A percentile compares a stretch with the other conserved stretches of the same genome.
Evolutionary conservation across 768 basidiomycete genomes (phyloP).

Genomic region (Cystofilobasidium capitatum): DNA sequence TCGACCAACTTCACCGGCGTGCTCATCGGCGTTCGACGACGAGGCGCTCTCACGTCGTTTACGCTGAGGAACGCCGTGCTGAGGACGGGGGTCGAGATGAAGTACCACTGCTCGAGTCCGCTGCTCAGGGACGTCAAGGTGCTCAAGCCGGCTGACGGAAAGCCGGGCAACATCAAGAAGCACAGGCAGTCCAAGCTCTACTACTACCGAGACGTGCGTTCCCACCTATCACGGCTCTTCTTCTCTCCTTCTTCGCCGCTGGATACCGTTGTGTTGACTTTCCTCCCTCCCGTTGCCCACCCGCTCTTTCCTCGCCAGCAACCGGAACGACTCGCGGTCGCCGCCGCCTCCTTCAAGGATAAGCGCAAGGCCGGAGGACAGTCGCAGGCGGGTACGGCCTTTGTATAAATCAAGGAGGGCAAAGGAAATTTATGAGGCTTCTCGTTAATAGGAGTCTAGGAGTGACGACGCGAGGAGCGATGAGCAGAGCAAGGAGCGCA

Average conservation of each 20-base stretch:
- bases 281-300: background rate
- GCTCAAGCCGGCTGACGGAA: slow-evolving; percentile 19
- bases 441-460: too few species aligned
- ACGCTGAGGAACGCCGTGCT: slow-evolving; percentile 80
- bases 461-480: too few species aligned
- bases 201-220: slow-evolving; percentile 24
- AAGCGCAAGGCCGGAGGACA: background rate
- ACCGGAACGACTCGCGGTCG: slow-evolving; percentile 6
- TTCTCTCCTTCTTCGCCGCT: background rate
- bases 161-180: slow-evolving; percentile 13
- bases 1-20: slow-evolving; percentile 66
- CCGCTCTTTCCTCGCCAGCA: background rate
- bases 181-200: slow-evolving; percentile 13
- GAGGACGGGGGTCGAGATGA: slow-evolving; percentile 86
- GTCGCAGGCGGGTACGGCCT: slow-evolving; percentile 16
- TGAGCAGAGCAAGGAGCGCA: too few species aligned
- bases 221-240: background rate
- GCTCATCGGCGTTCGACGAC: slow-evolving; percentile 61
- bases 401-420: slow-evolving; percentile 5
- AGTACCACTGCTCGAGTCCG: slow-evolving; percentile 76
- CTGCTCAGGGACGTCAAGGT: slow-evolving; percentile 79
- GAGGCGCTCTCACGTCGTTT: slow-evolving; percentile 80
- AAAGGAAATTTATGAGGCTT: too few species aligned
- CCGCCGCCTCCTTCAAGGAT: slow-evolving; percentile 6
- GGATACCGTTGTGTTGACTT: background rate